Base-by-base conservation (phyloP, 208 protist genomes). In the Wallacemonas sp. region DNA sequence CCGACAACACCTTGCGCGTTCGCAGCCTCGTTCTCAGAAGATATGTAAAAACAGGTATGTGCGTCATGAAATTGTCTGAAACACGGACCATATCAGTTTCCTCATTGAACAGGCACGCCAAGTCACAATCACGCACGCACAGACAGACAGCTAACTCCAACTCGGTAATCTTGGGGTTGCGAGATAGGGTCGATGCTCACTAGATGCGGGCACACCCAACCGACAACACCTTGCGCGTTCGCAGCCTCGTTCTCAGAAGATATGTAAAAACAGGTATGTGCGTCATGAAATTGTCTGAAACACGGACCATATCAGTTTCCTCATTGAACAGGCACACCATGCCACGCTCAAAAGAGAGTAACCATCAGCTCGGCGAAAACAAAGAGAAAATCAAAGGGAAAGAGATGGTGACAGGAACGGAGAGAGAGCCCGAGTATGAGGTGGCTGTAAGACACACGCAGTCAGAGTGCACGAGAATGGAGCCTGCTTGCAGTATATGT, bases 81-180 rank as follows among this genome's bases (percentile, higher is more conserved):
- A 88, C 82, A 88, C 82, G 82, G 82, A 88, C 82, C 82, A 88
- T 88, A 84, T 88, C 82, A 84, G 67, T 55, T 79, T 88, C 81
- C n/a, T n/a, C n/a, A n/a, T n/a, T n/a, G n/a, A n/a, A n/a, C n/a
- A n/a, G n/a, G n/a, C n/a, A n/a, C n/a, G n/a, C n/a, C n/a, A n/a
- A n/a, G n/a, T n/a, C n/a, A n/a, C n/a, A n/a, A n/a, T n/a, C n/a
- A n/a, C n/a, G n/a, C n/a, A n/a, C n/a, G n/a, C n/a, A n/a, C n/a
- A n/a, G n/a, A n/a, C n/a, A n/a, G n/a, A n/a, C n/a, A n/a, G n/a
- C n/a, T n/a, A n/a, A n/a, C n/a, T n/a, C n/a, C n/a, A n/a, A n/a
- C n/a, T n/a, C 36, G 14, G 36, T 41, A 19, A 60, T 79, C 70
- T 79, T 21, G 65, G 66, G 60, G 68, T 84, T 76, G 68, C 68